Percentiles rank a stretch among this genome's conserved stretches.
These are phyloP conservation scores for Yarrowia keelungensis DNA, from an alignment of 805 yeast genomes.

Conservation along the genomic window DNA sequence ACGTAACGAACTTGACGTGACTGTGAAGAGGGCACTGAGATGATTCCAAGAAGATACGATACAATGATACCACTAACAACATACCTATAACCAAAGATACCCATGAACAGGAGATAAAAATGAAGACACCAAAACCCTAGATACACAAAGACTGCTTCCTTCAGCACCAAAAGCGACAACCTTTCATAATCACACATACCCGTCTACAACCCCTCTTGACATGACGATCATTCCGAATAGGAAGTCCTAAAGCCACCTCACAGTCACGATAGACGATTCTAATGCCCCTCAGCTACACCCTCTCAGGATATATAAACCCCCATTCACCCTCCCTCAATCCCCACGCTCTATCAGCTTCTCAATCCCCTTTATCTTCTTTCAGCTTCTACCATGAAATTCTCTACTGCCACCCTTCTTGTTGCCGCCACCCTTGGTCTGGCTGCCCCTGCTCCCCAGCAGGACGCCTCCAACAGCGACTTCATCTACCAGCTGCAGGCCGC, in stretches of 20 bases:
- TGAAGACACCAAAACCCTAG: too few species aligned
- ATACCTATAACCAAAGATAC: too few species aligned
- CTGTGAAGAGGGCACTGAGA: too few species aligned
- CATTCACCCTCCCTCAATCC: background rate
- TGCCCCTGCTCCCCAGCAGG: conserved; percentile 20
- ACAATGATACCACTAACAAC: too few species aligned
- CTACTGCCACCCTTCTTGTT: conserved; percentile 6
- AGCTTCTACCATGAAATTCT: conserved; percentile 32
- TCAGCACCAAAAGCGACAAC: too few species aligned
- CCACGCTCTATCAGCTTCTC: conserved; percentile 5
- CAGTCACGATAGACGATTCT: background rate
- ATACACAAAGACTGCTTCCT: too few species aligned
- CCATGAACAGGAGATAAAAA: too few species aligned
- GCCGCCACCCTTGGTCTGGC: conserved; percentile 14
- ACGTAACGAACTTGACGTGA: too few species aligned
- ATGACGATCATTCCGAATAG: background rate
- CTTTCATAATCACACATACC: background rate
- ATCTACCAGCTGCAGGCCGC: conserved; percentile 37
- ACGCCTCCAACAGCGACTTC: conserved; percentile 1
- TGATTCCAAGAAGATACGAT: too few species aligned
- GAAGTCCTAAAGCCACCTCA: background rate
- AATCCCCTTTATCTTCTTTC: conserved; percentile 1
- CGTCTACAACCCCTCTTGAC: background rate
- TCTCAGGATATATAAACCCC: background rate
- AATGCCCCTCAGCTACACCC: too few species aligned